Evolutionary conservation across 1,139 yeast species (phyloP), one percentile per base, ranked within the genome.

Genomic region (Pichia sp.): DNA sequence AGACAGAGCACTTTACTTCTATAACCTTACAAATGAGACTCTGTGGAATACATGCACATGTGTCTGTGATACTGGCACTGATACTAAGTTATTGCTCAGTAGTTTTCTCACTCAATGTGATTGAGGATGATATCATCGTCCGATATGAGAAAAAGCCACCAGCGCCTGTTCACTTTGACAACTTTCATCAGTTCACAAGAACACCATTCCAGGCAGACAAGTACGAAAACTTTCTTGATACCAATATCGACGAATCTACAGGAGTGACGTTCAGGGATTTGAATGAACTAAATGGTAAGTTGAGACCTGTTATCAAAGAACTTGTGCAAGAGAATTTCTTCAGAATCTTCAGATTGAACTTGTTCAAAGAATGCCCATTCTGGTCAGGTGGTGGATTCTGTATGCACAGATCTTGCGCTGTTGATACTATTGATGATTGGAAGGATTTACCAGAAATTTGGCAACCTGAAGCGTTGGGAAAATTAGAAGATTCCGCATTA

Each of bases 351-450:
- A 83, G 86, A 59, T 72, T 93, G 41, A 85, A 93, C 55, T 66
- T 93, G 33, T 91, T 79, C 55, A 81, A 83, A 48, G 77, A 77
- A 55, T 93, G 99, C 58, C 88, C 94, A 27, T 86, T 87, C 56
- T 83, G 93, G 82, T 74, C 77, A 40, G 83, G 79, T 48, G 81
- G 72, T 50, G 83, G 79, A 20, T 70, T 87, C 56, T 93, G 99
- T 58, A 88, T 94, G 48, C 87, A 93, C 53, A 73, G 87, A 47
- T 85, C 88, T 36, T 93, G 99, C 62, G 95, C 96, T 3, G 94
- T 93, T 22, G 96, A 91, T 58, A 72, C 52, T 9, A 57, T 69
- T 16, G 69, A 66, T 33, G 69, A 67, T 41, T 80, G 86, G 82
- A 67, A 72, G 35, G 75, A 74, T 25, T 68, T 85, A 33, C 84